phyloP scores from a whole-genome alignment of 176 grass and related monocot genomes.

The Tillandsia fasciculata region DNA sequence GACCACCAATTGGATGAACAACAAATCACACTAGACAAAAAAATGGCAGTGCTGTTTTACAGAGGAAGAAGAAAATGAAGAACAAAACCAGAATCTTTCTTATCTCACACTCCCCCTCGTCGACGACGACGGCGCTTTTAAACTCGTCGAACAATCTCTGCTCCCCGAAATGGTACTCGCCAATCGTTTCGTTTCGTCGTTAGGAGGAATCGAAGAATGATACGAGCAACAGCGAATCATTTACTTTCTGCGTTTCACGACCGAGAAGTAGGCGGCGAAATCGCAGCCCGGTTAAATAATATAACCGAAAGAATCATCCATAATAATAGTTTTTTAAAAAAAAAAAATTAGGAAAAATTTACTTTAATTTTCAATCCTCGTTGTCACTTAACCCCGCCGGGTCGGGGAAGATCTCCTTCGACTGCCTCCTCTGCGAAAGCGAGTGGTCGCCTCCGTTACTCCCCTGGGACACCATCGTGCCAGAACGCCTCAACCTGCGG shows the following conservation, averaged over 20 bases:
- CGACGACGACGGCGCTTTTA: no score
- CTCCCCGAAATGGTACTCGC: no score
- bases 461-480: constrained; percentile 68
- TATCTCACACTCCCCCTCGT: no score
- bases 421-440: constrained; percentile 62
- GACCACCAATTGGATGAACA: constrained; percentile 42
- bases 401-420: constrained; percentile 77
- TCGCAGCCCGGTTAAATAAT: no score
- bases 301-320: no score
- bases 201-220: no score
- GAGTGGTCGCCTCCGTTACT: constrained; percentile 71
- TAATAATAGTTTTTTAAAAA: constrained; percentile 11
- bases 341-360: constrained; percentile 21
- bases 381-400: constrained; percentile 63
- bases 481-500: constrained; percentile 48
- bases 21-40: constrained; percentile 42
- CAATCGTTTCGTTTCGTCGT: no score
- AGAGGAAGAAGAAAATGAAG: constrained; percentile 16
- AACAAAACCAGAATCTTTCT: constrained; percentile 5
- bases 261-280: no score
- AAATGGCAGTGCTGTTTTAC: constrained; percentile 21
- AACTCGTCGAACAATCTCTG: no score
- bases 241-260: no score
- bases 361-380: constrained; percentile 68
- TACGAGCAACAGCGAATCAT: no score